Evolutionary conservation across 208 protist species (phyloP).

Genomic region (Kentomonas sorsogonicus): DNA sequence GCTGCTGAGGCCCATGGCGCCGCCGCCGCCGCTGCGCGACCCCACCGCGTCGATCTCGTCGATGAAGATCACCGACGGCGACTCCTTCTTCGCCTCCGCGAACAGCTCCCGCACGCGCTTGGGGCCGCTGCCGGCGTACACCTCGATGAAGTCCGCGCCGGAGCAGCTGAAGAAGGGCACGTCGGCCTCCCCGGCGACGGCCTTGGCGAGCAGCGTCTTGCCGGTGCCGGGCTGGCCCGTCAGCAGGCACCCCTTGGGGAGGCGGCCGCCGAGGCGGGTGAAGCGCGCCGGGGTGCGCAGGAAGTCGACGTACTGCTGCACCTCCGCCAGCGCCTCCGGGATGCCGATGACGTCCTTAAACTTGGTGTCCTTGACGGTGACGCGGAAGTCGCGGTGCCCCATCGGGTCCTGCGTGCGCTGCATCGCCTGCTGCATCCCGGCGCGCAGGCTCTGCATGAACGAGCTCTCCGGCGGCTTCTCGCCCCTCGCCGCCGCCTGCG

Average conservation of each 20-base stretch:
- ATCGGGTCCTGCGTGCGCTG: conserved; percentile 70
- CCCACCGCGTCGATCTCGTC: conserved; percentile 98
- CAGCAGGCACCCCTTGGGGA: conserved; percentile 96
- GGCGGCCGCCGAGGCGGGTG: conserved; percentile 89
- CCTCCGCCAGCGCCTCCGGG: conserved; percentile 94
- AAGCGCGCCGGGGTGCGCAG: conserved; percentile 91
- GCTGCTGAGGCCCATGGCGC: conserved; percentile 61
- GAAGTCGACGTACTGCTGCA: conserved; percentile 96
- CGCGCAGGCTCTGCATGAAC: neutral
- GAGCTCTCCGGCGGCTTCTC: too few species aligned
- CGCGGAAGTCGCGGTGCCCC: conserved; percentile 63
- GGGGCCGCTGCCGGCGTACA: conserved; percentile 96
- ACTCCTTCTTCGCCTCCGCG: conserved; percentile 76
- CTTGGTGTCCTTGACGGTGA: conserved; percentile 65
- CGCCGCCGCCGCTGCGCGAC: conserved; percentile 55
- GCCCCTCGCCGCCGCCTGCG: conserved; percentile 15
- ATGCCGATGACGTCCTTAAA: conserved; percentile 85
- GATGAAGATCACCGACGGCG: conserved; percentile 97
- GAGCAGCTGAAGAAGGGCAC: conserved; percentile 96
- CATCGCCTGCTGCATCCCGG: conserved; percentile 50
- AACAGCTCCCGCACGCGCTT: conserved; percentile 94
- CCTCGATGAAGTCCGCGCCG: conserved; percentile 95
- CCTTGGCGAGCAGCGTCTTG: conserved; percentile 93
- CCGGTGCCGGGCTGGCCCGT: conserved; percentile 95
- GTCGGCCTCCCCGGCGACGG: conserved; percentile 86